phyloP scores from a whole-genome alignment of 208 protist genomes.

The Leishmania aethiopica region DNA sequence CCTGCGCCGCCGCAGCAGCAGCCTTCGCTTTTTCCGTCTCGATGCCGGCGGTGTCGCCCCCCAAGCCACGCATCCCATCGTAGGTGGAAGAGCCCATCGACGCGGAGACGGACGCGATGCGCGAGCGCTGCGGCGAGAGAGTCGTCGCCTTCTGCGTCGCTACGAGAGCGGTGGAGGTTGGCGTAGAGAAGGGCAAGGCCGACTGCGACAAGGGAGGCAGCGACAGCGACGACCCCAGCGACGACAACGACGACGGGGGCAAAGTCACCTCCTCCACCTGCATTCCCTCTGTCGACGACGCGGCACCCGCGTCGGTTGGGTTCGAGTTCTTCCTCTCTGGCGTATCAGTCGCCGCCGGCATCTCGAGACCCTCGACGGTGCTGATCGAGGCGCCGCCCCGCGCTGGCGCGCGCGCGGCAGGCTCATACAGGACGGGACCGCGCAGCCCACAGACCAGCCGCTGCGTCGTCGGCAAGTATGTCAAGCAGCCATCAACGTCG shows the following conservation, averaged over 20 bases:
- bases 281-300: background rate
- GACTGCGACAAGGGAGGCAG: background rate
- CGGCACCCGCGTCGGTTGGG: background rate
- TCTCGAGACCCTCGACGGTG: background rate
- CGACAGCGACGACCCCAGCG: constrained; percentile 6
- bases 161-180: background rate
- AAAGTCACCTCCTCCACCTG: background rate
- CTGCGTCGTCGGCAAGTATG: constrained; percentile 46
- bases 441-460: constrained; percentile 74
- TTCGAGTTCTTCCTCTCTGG: background rate
- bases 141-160: background rate
- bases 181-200: background rate
- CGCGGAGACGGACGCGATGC: background rate
- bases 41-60: background rate
- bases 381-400: no score
- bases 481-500: constrained; percentile 72
- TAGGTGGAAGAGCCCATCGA: background rate
- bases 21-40: constrained; percentile 2
- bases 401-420: background rate
- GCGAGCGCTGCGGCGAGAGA: background rate
- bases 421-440: constrained; percentile 69
- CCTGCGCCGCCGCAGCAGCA: constrained; percentile 13
- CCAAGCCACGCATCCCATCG: background rate
- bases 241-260: background rate
- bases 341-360: background rate